Conservation (phyloP, 352 stramenopile species). For the Phytophthora vignae region DNA sequence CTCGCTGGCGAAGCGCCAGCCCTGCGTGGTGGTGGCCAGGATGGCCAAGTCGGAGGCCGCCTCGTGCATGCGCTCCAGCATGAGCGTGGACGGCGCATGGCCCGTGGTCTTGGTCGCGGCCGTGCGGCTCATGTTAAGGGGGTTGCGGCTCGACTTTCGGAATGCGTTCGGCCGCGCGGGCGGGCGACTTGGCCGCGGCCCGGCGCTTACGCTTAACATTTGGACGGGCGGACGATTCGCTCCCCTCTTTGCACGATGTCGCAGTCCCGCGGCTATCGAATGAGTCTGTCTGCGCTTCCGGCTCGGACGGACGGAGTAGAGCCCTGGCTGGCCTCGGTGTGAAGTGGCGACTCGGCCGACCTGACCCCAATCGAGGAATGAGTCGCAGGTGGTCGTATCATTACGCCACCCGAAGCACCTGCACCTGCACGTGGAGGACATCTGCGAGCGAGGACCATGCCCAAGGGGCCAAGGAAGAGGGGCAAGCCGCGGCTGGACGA, state of each 20-base stretch:
- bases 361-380: slow-evolving; percentile 25
- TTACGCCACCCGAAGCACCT: background rate
- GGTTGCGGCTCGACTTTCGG: slow-evolving; percentile 49
- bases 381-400: slow-evolving; percentile 14
- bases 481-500: slow-evolving; percentile 26
- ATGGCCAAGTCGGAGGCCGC: slow-evolving; percentile 64
- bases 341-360: background rate
- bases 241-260: slow-evolving; percentile 28
- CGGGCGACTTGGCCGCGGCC: slow-evolving; percentile 16
- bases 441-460: slow-evolving; percentile 4
- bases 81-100: slow-evolving; percentile 62
- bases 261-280: slow-evolving; percentile 30
- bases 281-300: background rate
- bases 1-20: slow-evolving; percentile 62
- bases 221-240: slow-evolving; percentile 32
- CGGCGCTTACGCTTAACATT: slow-evolving; percentile 46
- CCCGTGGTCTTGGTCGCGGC: slow-evolving; percentile 54
- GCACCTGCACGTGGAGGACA: background rate
- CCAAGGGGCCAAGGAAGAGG: background rate
- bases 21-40: slow-evolving; percentile 48
- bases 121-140: slow-evolving; percentile 60
- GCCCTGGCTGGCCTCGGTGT: slow-evolving; percentile 17
- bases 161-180: slow-evolving; percentile 36
- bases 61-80: slow-evolving; percentile 71
- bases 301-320: slow-evolving; percentile 4